Base-by-base conservation (phyloP, 2,329 filamentous ascomycete species). In the Juglanconis sp. region DNA sequence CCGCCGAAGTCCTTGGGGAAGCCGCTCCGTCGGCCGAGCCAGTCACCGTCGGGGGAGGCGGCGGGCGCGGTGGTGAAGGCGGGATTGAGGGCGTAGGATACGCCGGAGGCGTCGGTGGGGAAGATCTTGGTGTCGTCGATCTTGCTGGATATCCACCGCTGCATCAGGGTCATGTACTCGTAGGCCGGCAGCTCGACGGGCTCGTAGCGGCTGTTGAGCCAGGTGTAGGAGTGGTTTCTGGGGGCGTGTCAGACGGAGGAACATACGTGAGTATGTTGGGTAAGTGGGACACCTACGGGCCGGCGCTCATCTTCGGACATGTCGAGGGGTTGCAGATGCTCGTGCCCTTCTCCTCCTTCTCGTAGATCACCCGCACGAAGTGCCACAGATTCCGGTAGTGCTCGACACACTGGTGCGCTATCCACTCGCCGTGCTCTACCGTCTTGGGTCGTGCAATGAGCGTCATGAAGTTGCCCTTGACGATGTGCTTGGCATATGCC, bases 391-490 rank as follows among this genome's bases (percentile, higher is more conserved):
- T 83, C 58, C 91, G 87, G 70, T 91, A 92, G 72, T 94, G 90
- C 77, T 95, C 90, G 67, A 93, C 89, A 65, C 92, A 90, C 80
- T 95, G 91, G 76, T 95, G 90, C 63, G 91, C 90, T 66, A 95
- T 81, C 91, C 91, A 96, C 75, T 96, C 91, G 64, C 90, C 91
- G 68, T 89, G 84, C 69, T 95, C 91, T 51, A 95, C 88, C 63
- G 92, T 89, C 75, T 91, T 90, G 11, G 91, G 91, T 72, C 91
- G 87, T 61, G 90, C 89, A 67, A 91, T 92, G 59, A 96, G 77
- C 5, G 91, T 95, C 86, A 94, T 90, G 73, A 96, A 95, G 76
- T 95, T 96, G 62, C 91, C 91, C 77, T 92, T 94, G 67, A 95
- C 91, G 64, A 93, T 92, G 68, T 93, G 84, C 68, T 86, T 88